Base-by-base conservation (phyloP, 768 basidiomycete genomes). In the Auricularia sp. region DNA sequence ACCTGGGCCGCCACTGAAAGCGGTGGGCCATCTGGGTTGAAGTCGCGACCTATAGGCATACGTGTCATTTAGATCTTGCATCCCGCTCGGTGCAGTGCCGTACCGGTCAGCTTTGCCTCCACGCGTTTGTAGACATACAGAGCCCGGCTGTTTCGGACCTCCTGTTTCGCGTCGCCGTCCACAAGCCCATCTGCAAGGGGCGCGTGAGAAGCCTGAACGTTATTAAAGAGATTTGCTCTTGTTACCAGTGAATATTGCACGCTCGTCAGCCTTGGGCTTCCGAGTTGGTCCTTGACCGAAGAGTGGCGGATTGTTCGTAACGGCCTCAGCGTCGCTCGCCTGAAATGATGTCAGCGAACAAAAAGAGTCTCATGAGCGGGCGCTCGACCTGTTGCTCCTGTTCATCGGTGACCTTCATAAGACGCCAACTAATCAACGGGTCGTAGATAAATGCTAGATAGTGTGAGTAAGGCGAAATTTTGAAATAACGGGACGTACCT, bases 391-490 rank as follows among this genome's bases (percentile, higher is more conserved):
- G 68, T 2, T 69, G 69, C 36, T 71, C 76, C 74, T 42, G 71
- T 71, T 61, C 39, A 42, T 71, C 54, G 36, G 24, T 64, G 33
- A 72, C 73, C 58, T 70, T 69, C 16, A 70, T 72, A 65, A 78
- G 65, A 64, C 76, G 71, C 77, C 77, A 81, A 56, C 77, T 77
- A 70, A 82, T 76, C 59, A 81, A 69, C 7, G 80, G 80, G 66
- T 82, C 80, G 67, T 80, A 79, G 13, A 81, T 78, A 68, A 82
- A 82, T 2, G 80, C 79, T 68, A 80, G 47, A 18, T 18, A 51
- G 6, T 51, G 14, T 21, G 11, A 51, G 47, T 2, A 29, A 51
- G 18, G 18, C 6, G 16, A 6, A 18, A 18, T 0, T 6, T 51
- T 18, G 10, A 8, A 34, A 10, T 8, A 7, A 33, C 16, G 8